Percentiles rank a stretch among this genome's conserved stretches.
Conservation (phyloP, 1,139 yeast species). For the Blastobotrys arbuscula region DNA sequence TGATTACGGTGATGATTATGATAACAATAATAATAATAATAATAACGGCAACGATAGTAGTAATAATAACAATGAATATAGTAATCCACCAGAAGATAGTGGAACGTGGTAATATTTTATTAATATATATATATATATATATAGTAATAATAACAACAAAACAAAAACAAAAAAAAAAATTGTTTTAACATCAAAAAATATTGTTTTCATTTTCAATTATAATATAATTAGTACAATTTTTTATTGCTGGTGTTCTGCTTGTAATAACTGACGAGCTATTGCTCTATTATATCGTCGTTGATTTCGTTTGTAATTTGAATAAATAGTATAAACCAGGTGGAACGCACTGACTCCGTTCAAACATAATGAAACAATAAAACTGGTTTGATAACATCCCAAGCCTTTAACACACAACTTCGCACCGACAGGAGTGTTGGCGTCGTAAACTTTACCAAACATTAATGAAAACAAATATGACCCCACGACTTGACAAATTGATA, state of each 20-base stretch:
- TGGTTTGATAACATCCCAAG: slow-evolving; percentile 24
- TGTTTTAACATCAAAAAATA: not conserved
- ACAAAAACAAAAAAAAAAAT: not conserved
- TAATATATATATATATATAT: not conserved
- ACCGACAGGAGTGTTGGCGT: slow-evolving; percentile 24
- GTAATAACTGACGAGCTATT: not conserved
- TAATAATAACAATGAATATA: not conserved
- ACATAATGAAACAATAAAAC: slow-evolving; percentile 29
- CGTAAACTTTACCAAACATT: slow-evolving; percentile 34
- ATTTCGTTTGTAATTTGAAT: slow-evolving; percentile 10
- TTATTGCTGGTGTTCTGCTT: not conserved
- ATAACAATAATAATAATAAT: not conserved
- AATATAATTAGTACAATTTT: not conserved
- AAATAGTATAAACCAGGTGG: slow-evolving; percentile 28
- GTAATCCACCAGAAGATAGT: slow-evolving; percentile 7
- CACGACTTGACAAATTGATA: slow-evolving; percentile 36
- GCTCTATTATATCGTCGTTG: not conserved
- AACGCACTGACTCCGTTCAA: slow-evolving; percentile 37
- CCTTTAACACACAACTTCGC: slow-evolving; percentile 26
- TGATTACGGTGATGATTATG: not conserved
- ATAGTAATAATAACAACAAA: not conserved
- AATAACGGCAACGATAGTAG: not conserved
- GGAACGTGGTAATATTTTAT: slow-evolving; percentile 8
- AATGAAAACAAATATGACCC: slow-evolving; percentile 32
- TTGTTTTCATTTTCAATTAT: not conserved